These are phyloP conservation scores for Spinellus fusiger DNA, from an alignment of 192 early-diverging fungal species.

Conservation along the genomic window DNA sequence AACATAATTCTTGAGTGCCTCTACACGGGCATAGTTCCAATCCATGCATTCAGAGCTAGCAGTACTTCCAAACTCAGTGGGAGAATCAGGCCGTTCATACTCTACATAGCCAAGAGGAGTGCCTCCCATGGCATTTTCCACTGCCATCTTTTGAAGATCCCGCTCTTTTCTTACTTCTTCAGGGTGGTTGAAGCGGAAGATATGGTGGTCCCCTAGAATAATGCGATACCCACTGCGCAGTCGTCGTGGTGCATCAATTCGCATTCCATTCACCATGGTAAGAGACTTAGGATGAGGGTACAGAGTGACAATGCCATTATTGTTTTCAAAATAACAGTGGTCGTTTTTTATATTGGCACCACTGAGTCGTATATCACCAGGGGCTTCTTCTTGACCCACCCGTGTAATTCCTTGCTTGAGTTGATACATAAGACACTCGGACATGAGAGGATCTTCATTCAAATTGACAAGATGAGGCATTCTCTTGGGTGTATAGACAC, in stretches of 20 bases:
- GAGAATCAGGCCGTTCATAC: slow-evolving; percentile 8
- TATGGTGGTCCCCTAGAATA: slow-evolving; percentile 74
- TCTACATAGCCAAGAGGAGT: not conserved
- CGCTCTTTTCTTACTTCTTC: slow-evolving; percentile 70
- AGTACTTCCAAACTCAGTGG: slow-evolving; percentile 27
- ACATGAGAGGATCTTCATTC: slow-evolving; percentile 85
- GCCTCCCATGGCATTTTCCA: not conserved
- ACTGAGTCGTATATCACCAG: slow-evolving; percentile 52
- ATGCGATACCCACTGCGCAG: slow-evolving; percentile 70
- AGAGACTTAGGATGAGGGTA: slow-evolving; percentile 51
- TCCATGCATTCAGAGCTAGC: slow-evolving; percentile 50
- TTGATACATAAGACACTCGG: slow-evolving; percentile 85
- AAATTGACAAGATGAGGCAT: slow-evolving; percentile 85
- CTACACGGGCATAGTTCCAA: slow-evolving; percentile 71
- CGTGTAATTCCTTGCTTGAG: slow-evolving; percentile 66
- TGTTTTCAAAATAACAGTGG: slow-evolving; percentile 74
- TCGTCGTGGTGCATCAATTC: slow-evolving; percentile 44
- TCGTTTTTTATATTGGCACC: slow-evolving; percentile 51
- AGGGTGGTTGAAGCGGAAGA: slow-evolving; percentile 83
- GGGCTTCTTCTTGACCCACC: slow-evolving; percentile 56
- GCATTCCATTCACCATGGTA: slow-evolving; percentile 76
- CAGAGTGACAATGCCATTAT: slow-evolving; percentile 51
- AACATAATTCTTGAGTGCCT: slow-evolving; percentile 52
- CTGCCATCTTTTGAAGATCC: slow-evolving; percentile 15
- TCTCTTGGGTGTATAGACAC: slow-evolving; percentile 74